Conservation (phyloP, 2,329 filamentous ascomycete species). For the Aspergillus versicolor region DNA sequence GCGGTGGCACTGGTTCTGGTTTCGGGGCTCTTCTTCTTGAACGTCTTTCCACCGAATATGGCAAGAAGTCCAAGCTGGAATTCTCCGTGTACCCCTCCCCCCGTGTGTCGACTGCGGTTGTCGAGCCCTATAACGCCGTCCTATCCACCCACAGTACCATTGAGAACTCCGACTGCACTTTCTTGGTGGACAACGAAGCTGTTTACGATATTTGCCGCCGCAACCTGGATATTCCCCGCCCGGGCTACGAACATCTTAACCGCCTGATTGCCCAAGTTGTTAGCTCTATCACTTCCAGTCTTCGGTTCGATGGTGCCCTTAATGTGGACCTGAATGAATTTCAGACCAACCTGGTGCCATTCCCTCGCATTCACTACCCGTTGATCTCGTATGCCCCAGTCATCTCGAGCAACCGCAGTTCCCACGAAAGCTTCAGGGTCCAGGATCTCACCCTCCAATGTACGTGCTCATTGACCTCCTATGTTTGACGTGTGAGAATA, state of each 20-base stretch:
- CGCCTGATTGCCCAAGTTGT: conserved; percentile 67
- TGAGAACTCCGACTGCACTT: conserved; percentile 67
- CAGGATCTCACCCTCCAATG: conserved; percentile 68
- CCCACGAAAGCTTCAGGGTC: conserved; percentile 85
- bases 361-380: conserved; percentile 67
- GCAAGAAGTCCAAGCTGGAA: conserved; percentile 68
- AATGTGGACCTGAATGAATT: conserved; percentile 70
- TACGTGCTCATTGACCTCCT: conserved; percentile 29
- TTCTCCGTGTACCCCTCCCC: conserved; percentile 67
- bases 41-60: conserved; percentile 63
- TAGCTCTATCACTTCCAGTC: conserved; percentile 64
- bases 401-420: conserved; percentile 68
- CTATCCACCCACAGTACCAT: conserved; percentile 60
- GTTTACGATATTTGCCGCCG: conserved; percentile 68
- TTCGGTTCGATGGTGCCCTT: conserved; percentile 65
- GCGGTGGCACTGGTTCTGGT: conserved; percentile 66
- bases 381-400: conserved; percentile 66
- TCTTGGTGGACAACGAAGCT: conserved; percentile 68
- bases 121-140: conserved; percentile 67
- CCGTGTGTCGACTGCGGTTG: conserved; percentile 64
- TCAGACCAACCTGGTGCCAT: conserved; percentile 68
- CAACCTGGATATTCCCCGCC: conserved; percentile 64
- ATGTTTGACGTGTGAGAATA: background rate
- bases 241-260: conserved; percentile 65
- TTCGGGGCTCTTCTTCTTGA: conserved; percentile 66